Evolutionary conservation across 306 rosid genomes (phyloP), one percentile per base, ranked within the genome.

Genomic region (Mimosa bimucronata): DNA sequence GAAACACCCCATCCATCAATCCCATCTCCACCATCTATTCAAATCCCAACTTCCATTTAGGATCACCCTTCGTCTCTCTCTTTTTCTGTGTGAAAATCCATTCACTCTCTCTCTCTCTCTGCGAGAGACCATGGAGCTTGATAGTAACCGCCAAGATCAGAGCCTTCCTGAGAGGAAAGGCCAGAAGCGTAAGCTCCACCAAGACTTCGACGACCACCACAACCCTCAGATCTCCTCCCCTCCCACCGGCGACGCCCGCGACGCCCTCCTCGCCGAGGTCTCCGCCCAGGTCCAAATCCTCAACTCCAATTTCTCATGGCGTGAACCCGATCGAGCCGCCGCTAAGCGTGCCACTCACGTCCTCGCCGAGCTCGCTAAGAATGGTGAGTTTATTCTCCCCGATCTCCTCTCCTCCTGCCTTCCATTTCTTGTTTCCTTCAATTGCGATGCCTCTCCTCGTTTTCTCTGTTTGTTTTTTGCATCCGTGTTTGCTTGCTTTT

Each of bases 271-370:
- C 67, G 66, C 66, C 61, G 95, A 93, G 78, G 94, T 91, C 19
- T 37, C 76, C 46, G 83, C 79, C 19, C 97, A 91, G 88, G 97
- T 93, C 53, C 64, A 71, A 48, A 73, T 95, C 71, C 98, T 95
- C 80, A 79, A 89, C 84, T 86, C 93, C 19, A 52, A 90, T 71
- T 93, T 89, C 86, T 90, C 99, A 42, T 88, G 98, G 96, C 88
- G 62, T 28, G 99, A 95, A 69, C 25, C 92, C 68, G 99, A 95
- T 81, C 91, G 99, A 68, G 91, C 94, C 9, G 88, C 94, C 12
- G 96, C 98, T 21, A 95, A 93, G 87, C 97, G 98, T 46, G 96
- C 99, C 79, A 93, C 99, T 76, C 98, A 95, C 73, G 94, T 91
- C 79, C 98, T 95, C 71, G 94, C 99, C 83, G 99, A 95, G 86